phyloP scores from a whole-genome alignment of 2,329 filamentous ascomycete genomes.

The Paecilomyces niveus region DNA sequence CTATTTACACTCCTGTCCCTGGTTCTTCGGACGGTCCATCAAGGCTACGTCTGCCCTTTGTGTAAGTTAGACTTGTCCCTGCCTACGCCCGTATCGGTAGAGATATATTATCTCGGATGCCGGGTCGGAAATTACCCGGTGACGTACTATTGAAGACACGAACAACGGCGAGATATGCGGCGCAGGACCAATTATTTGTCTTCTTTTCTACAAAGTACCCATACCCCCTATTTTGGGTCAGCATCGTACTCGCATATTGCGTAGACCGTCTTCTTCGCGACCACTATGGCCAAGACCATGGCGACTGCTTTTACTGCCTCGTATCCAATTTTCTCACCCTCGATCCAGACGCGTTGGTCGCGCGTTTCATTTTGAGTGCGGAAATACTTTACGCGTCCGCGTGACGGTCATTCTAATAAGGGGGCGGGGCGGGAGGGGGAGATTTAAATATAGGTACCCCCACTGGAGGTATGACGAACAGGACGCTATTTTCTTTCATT shows the following conservation, averaged over 20 bases:
- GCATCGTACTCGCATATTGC: too few species aligned
- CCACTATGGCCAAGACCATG: neutral
- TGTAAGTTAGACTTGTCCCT: neutral
- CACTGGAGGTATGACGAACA: neutral
- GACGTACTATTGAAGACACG: neutral
- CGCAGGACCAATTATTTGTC: neutral
- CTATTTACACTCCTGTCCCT: neutral
- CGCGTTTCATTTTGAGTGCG: neutral
- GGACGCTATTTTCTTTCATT: neutral
- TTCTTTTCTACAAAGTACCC: neutral
- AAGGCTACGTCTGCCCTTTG: neutral
- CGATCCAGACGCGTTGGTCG: neutral
- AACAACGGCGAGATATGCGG: neutral
- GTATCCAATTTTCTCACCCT: neutral
- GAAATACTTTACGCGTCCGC: neutral
- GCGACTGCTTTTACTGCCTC: neutral
- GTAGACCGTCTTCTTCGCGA: neutral
- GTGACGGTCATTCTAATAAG: neutral
- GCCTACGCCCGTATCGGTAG: neutral
- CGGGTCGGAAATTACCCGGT: neutral
- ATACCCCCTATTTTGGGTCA: neutral
- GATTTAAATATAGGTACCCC: neutral
- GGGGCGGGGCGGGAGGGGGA: neutral
- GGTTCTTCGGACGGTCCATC: neutral
- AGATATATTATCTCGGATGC: neutral